Evolutionary conservation across 129 eudicot species (phyloP).

Genomic region (Artemisia argyi): DNA sequence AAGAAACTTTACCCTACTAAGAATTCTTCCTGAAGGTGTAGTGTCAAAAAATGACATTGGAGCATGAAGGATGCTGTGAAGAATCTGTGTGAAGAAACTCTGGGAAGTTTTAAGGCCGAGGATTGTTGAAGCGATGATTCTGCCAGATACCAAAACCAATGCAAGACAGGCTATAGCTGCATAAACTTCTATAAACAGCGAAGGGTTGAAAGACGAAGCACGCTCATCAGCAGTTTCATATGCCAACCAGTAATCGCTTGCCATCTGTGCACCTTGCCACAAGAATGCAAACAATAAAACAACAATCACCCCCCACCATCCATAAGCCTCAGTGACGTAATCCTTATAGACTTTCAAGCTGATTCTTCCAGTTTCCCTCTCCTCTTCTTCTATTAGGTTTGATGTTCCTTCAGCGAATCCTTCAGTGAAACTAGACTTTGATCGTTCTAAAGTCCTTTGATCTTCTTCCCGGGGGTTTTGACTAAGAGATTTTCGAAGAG

Average conservation of each 20-base stretch:
- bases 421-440: conserved; percentile 33
- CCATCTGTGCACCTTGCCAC: conserved; percentile 59
- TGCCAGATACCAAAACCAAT: conserved; percentile 37
- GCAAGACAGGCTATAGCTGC: conserved; percentile 42
- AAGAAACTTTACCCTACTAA: conserved; percentile 58
- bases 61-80: conserved; percentile 72
- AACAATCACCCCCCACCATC: conserved; percentile 69
- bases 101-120: conserved; percentile 74
- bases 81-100: conserved; percentile 58
- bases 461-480: conserved; percentile 34
- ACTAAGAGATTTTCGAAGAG: conserved; percentile 31
- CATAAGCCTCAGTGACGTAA: conserved; percentile 73
- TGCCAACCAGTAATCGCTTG: conserved; percentile 79
- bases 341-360: conserved; percentile 51
- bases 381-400: conserved; percentile 84
- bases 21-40: conserved; percentile 88
- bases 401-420: conserved; percentile 51
- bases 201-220: conserved; percentile 54
- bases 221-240: conserved; percentile 66
- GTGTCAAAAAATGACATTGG: conserved; percentile 94
- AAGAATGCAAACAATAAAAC: conserved; percentile 41
- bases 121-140: conserved; percentile 41
- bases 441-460: conserved; percentile 30
- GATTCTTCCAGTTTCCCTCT: conserved; percentile 72
- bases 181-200: conserved; percentile 62